phyloP scores from a whole-genome alignment of 225 moss, liverwort and hornwort genomes.

The Lunularia cruciata region DNA sequence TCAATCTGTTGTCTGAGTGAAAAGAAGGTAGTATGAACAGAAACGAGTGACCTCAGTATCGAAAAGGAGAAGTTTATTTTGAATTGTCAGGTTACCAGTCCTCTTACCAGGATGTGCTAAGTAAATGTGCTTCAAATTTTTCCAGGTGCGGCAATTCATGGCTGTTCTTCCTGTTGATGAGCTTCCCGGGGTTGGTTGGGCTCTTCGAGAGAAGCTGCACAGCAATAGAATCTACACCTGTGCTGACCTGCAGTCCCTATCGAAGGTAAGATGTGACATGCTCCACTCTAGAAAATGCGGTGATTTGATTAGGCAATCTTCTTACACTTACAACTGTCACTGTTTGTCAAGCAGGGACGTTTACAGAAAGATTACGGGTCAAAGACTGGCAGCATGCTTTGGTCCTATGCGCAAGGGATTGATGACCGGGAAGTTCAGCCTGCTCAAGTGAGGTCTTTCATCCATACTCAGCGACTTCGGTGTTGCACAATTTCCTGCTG shows the following conservation, averaged over 20 bases:
- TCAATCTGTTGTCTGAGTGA: too few species aligned
- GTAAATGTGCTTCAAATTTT: not conserved
- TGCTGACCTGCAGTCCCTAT: conserved; percentile 57
- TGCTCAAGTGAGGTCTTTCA: conserved; percentile 61
- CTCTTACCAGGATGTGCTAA: too few species aligned
- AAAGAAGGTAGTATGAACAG: too few species aligned
- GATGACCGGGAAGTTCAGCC: conserved; percentile 86
- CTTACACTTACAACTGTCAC: not conserved
- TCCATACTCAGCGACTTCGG: too few species aligned
- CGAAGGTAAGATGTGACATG: conserved; percentile 63
- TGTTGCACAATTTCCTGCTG: too few species aligned
- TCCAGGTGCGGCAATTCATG: conserved; percentile 77
- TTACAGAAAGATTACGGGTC: conserved; percentile 78
- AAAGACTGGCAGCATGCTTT: conserved; percentile 93
- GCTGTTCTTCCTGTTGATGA: conserved; percentile 79
- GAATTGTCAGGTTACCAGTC: too few species aligned
- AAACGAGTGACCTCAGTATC: too few species aligned
- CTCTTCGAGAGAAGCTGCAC: conserved; percentile 68
- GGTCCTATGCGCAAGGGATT: conserved; percentile 88
- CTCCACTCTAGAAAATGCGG: not conserved
- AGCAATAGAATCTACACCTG: conserved; percentile 71
- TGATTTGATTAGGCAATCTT: not conserved
- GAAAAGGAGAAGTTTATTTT: too few species aligned
- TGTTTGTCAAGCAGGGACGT: conserved; percentile 51
- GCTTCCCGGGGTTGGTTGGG: conserved; percentile 97